Evolutionary conservation across 1,139 yeast species (phyloP).

Genomic region (Yamadazyma blattariae): DNA sequence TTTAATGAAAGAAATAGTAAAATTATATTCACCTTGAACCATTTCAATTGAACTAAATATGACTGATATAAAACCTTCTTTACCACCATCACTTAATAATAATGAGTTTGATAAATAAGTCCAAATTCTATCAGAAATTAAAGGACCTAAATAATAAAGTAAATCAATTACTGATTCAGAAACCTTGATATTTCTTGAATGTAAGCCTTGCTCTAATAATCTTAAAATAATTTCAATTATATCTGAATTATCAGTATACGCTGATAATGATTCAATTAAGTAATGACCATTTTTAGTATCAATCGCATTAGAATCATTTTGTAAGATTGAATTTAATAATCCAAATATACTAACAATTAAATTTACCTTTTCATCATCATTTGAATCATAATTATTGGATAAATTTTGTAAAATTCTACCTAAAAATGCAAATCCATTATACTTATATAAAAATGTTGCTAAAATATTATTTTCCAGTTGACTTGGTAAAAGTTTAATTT

Average conservation of each 20-base stretch:
- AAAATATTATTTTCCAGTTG: conserved; percentile 42
- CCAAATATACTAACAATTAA: conserved; percentile 48
- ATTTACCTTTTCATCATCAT: conserved; percentile 33
- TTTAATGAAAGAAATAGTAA: conserved; percentile 58
- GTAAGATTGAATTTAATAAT: conserved; percentile 49
- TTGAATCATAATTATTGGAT: conserved; percentile 35
- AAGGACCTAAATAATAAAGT: conserved; percentile 44
- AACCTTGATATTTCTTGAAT: conserved; percentile 47
- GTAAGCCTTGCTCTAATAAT: conserved; percentile 67
- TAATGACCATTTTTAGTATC: conserved; percentile 34
- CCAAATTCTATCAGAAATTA: conserved; percentile 73
- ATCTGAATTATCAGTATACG: conserved; percentile 65
- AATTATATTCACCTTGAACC: conserved; percentile 62
- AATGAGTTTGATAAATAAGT: conserved; percentile 68
- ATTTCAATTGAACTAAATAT: conserved; percentile 74
- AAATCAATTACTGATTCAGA: conserved; percentile 51
- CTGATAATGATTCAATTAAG: conserved; percentile 52
- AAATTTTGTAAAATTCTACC: conserved; percentile 76
- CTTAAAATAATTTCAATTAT: conserved; percentile 65
- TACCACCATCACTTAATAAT: conserved; percentile 61
- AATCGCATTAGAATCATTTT: conserved; percentile 34
- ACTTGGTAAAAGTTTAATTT: conserved; percentile 64
- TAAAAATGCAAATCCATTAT: conserved; percentile 83
- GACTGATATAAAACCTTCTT: conserved; percentile 62
- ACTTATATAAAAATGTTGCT: conserved; percentile 68